Evolutionary conservation across 495 filamentous ascomycete species (phyloP).

Genomic region (Tuber borchii): DNA sequence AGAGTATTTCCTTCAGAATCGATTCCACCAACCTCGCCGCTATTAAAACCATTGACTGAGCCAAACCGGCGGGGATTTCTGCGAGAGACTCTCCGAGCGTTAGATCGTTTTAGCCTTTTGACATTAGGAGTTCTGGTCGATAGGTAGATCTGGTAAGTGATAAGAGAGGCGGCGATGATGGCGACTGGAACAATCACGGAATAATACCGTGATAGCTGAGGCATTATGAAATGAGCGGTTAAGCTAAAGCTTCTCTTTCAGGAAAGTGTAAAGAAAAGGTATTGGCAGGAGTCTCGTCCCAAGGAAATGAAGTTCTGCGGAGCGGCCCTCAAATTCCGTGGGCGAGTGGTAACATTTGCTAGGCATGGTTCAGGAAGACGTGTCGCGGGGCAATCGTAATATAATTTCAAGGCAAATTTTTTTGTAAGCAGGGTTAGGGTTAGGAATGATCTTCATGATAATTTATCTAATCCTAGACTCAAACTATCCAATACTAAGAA

Average conservation of each 20-base stretch:
- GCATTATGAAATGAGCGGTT: slow-evolving; percentile 1
- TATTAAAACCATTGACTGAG: neutral
- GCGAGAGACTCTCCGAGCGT: slow-evolving; percentile 32
- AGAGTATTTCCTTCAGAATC: slow-evolving; percentile 8
- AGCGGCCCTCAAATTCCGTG: neutral
- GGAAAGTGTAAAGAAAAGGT: neutral
- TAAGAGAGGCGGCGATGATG: slow-evolving; percentile 22
- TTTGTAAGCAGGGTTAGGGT: neutral
- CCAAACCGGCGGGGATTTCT: slow-evolving; percentile 15
- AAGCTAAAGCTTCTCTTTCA: neutral
- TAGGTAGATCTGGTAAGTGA: slow-evolving; percentile 35
- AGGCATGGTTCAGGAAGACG: neutral
- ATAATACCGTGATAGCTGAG: slow-evolving; percentile 20
- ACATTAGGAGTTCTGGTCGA: slow-evolving; percentile 14
- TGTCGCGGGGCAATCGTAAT: neutral
- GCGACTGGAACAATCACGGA: slow-evolving; percentile 29
- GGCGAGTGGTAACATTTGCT: neutral
- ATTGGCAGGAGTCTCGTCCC: neutral
- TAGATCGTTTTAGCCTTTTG: slow-evolving; percentile 37
- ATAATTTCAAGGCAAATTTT: neutral
- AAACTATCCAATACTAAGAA: neutral
- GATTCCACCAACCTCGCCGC: neutral
- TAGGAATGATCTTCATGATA: neutral
- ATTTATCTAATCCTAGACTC: neutral
- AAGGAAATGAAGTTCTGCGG: neutral